phyloP scores from a whole-genome alignment of 495 filamentous ascomycete species.

The Amorphotheca resinae region DNA sequence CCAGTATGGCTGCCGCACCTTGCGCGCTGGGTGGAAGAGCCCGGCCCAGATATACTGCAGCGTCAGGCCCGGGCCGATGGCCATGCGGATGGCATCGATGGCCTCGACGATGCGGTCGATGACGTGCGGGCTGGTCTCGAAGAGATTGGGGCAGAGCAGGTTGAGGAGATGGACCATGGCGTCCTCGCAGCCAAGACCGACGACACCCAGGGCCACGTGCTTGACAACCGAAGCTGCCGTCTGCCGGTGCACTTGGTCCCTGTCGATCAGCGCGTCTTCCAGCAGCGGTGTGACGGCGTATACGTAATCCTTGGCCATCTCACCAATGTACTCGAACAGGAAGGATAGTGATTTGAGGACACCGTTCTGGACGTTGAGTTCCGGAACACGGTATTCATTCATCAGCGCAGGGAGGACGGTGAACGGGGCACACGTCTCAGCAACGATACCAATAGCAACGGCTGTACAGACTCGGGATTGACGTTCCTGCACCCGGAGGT shows the following conservation, averaged over 20 bases:
- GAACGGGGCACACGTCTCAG: constrained; percentile 98
- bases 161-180: constrained; percentile 97
- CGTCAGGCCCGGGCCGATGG: constrained; percentile 77
- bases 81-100: constrained; percentile 91
- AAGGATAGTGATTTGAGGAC: constrained; percentile 95
- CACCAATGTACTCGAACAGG: constrained; percentile 97
- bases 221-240: constrained; percentile 94
- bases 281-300: constrained; percentile 96
- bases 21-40: constrained; percentile 89
- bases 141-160: constrained; percentile 90
- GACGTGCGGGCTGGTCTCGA: constrained; percentile 96
- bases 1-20: constrained; percentile 90
- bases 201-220: constrained; percentile 90
- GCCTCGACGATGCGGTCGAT: constrained; percentile 97
- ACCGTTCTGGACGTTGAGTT: constrained; percentile 98
- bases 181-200: constrained; percentile 95
- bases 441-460: constrained; percentile 98
- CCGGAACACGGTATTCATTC: constrained; percentile 98
- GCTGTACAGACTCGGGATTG: constrained; percentile 97
- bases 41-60: constrained; percentile 98
- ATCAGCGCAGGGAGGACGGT: constrained; percentile 97
- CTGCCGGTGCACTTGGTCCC: constrained; percentile 96
- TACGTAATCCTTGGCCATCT: constrained; percentile 99
- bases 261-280: constrained; percentile 93
- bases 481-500: constrained; percentile 91